phyloP scores from a whole-genome alignment of 2,329 filamentous ascomycete genomes.

The Ophiocordyceps sinensis region DNA sequence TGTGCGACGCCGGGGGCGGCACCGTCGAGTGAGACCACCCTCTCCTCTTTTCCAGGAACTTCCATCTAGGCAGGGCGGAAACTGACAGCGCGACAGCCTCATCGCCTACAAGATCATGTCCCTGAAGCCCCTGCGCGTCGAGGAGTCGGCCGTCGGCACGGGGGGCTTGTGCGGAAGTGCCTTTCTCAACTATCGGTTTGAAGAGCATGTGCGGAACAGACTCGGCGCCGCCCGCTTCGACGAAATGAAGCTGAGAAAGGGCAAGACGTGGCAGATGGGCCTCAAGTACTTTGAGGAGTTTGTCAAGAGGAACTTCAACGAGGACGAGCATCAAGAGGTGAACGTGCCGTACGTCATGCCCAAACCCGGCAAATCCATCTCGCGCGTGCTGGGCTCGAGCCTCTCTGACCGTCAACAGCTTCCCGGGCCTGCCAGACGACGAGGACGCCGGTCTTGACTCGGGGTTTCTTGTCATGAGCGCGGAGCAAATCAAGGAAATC shows the following conservation, averaged over 20 bases:
- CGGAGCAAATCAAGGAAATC: slow-evolving; percentile 54
- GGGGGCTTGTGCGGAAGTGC: slow-evolving; percentile 66
- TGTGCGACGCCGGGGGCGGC: slow-evolving; percentile 48
- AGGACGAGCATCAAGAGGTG: slow-evolving; percentile 62
- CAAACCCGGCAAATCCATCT: no score
- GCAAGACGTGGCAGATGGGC: slow-evolving; percentile 68
- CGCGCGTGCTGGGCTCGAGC: background rate
- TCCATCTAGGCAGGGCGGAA: background rate
- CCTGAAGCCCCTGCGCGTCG: slow-evolving; percentile 54
- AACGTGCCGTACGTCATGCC: slow-evolving; percentile 48
- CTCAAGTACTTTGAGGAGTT: slow-evolving; percentile 72
- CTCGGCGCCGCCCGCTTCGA: slow-evolving; percentile 55
- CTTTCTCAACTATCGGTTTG: slow-evolving; percentile 68
- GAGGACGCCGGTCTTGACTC: slow-evolving; percentile 61
- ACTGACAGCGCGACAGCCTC: slow-evolving; percentile 27
- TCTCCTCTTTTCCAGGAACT: background rate
- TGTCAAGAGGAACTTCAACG: slow-evolving; percentile 71
- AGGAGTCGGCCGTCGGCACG: slow-evolving; percentile 67
- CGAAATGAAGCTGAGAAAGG: slow-evolving; percentile 64
- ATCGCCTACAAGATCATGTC: slow-evolving; percentile 74
- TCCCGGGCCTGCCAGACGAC: slow-evolving; percentile 63
- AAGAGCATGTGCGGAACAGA: slow-evolving; percentile 56
- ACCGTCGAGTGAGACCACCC: slow-evolving; percentile 49
- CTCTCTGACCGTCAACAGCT: slow-evolving; percentile 21
- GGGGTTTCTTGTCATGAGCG: slow-evolving; percentile 61